Conservation (phyloP, 768 basidiomycete genomes). For the Boletus rubroflammeus region DNA sequence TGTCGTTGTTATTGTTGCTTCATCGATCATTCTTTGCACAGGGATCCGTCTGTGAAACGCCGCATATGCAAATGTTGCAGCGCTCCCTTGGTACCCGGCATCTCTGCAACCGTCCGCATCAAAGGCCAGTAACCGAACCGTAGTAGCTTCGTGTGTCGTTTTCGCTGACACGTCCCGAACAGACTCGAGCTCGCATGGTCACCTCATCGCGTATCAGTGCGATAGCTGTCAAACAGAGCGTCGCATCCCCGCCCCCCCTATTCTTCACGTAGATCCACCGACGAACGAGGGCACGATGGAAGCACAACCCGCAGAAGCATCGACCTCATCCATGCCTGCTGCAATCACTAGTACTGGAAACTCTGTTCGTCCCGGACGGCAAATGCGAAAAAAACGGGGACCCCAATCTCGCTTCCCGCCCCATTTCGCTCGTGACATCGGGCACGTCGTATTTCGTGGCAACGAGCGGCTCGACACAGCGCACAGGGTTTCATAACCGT, state of each 20-base stretch:
- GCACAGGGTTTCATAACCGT: not conserved
- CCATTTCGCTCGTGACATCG: slow-evolving; percentile 58
- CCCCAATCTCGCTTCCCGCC: slow-evolving; percentile 45
- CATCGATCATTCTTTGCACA: slow-evolving; percentile 26
- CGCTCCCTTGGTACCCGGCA: slow-evolving; percentile 61
- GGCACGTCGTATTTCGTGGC: slow-evolving; percentile 67
- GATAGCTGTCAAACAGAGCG: slow-evolving; percentile 52
- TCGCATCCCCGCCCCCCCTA: slow-evolving; percentile 65
- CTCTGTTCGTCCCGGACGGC: not conserved
- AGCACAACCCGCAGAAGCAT: not conserved
- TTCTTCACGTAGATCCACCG: slow-evolving; percentile 9
- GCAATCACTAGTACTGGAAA: not conserved
- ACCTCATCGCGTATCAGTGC: slow-evolving; percentile 59
- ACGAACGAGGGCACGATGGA: not conserved
- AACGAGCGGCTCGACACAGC: slow-evolving; percentile 40
- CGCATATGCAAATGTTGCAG: slow-evolving; percentile 71
- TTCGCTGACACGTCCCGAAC: slow-evolving; percentile 16
- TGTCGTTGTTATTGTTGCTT: not conserved
- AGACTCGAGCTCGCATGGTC: slow-evolving; percentile 49
- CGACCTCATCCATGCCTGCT: not conserved
- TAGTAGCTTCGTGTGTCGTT: too few relatives aligned
- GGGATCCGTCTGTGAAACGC: slow-evolving; percentile 83
- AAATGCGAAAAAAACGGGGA: slow-evolving; percentile 18
- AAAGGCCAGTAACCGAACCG: slow-evolving; percentile 44
- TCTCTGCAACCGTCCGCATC: slow-evolving; percentile 60